These are phyloP conservation scores for Cryptosporidium sp. DNA, from an alignment of 169 alveolate species.

Conservation along the genomic window DNA sequence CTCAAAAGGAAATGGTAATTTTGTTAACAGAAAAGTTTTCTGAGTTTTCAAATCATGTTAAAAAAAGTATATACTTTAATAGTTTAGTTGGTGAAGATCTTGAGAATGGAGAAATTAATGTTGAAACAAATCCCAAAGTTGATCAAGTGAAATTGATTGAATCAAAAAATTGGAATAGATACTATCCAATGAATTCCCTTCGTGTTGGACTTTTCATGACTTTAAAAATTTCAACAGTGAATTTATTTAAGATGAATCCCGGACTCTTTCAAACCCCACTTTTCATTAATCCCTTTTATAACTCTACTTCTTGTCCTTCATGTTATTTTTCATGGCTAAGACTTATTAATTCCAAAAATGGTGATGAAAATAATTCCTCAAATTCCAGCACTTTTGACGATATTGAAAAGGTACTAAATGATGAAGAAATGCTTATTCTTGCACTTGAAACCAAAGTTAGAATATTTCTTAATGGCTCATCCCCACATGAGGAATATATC, in stretches of 20 bases:
- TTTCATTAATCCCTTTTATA: constrained; percentile 38
- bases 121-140: background rate
- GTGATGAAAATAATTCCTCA: background rate
- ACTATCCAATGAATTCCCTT: constrained; percentile 57
- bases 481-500: background rate
- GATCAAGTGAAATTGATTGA: constrained; percentile 15
- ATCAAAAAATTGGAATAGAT: constrained; percentile 22
- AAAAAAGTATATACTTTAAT: constrained; percentile 9
- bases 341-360: background rate
- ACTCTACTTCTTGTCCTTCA: constrained; percentile 50
- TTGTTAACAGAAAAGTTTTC: constrained; percentile 55
- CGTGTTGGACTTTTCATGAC: constrained; percentile 59
- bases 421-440: constrained; percentile 34
- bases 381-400: background rate
- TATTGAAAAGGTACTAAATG: background rate
- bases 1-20: constrained; percentile 63
- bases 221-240: constrained; percentile 45
- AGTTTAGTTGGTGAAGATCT: constrained; percentile 11
- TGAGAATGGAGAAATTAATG: background rate
- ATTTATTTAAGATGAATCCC: constrained; percentile 22
- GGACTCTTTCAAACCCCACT: constrained; percentile 38
- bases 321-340: constrained; percentile 62
- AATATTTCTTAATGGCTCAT: constrained; percentile 38
- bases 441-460: constrained; percentile 44
- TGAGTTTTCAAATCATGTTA: constrained; percentile 27